Conservation (phyloP, 371 early-diverging fungal species). For the Syncephalastrum contaminatum region DNA sequence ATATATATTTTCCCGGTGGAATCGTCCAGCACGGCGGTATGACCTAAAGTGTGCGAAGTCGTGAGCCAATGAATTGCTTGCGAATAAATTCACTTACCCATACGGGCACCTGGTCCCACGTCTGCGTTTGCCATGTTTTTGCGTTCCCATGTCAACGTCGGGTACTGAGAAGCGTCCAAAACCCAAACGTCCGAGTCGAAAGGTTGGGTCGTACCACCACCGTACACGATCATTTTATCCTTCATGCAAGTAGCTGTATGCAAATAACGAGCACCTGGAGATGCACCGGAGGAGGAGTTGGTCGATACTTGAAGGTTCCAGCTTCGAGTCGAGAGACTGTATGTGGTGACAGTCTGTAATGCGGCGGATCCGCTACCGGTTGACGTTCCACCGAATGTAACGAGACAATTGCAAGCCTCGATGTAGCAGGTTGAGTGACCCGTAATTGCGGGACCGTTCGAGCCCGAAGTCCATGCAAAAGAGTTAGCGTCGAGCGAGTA, state of each 20-base stretch:
- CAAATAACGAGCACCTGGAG: constrained; percentile 40
- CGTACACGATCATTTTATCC: constrained; percentile 43
- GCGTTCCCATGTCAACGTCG: constrained; percentile 31
- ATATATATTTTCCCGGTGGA: constrained; percentile 26
- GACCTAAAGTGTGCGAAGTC: constrained; percentile 20
- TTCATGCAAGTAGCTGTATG: constrained; percentile 46
- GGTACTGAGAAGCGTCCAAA: constrained; percentile 37
- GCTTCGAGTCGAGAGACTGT: constrained; percentile 21
- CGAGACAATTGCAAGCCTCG: constrained; percentile 35
- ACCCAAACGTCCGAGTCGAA: constrained; percentile 47
- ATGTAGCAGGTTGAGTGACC: constrained; percentile 48
- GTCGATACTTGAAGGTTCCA: constrained; percentile 41
- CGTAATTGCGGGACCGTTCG: constrained; percentile 42
- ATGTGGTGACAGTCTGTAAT: constrained; percentile 22
- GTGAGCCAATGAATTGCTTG: not conserved
- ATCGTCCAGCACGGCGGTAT: constrained; percentile 33
- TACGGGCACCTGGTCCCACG: constrained; percentile 34
- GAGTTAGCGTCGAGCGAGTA: constrained; percentile 37
- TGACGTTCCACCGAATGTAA: constrained; percentile 49
- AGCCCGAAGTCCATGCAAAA: constrained; percentile 35
- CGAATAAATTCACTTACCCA: constrained; percentile 27
- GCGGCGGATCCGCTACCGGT: constrained; percentile 43
- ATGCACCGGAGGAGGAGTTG: constrained; percentile 13
- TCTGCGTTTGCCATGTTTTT: constrained; percentile 19
- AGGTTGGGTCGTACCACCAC: constrained; percentile 44